Conservation (phyloP, 83 land plant genomes). For the Thuja plicata region DNA sequence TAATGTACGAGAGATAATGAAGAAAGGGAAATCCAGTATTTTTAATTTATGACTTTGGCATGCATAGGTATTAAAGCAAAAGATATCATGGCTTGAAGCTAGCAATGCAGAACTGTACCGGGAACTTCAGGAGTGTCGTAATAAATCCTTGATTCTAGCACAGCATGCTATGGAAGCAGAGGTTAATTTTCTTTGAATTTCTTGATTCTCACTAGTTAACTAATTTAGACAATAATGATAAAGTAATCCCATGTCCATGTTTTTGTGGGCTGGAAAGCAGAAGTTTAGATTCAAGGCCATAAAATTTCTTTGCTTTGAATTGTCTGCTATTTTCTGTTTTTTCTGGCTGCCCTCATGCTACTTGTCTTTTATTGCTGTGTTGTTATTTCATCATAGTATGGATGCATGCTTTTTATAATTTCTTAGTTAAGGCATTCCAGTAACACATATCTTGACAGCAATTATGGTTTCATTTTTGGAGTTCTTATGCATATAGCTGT, state of each 20-base stretch:
- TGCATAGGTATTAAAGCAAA: slow-evolving; percentile 80
- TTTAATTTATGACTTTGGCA: background rate
- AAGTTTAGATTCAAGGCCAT: background rate
- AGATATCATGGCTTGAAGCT: slow-evolving; percentile 93
- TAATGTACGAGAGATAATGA: background rate
- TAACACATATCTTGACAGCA: background rate
- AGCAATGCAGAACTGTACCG: slow-evolving; percentile 74
- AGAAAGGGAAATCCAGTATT: background rate
- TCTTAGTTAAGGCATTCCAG: background rate
- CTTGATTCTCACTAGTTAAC: background rate
- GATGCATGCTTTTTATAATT: background rate
- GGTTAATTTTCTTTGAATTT: slow-evolving; percentile 30
- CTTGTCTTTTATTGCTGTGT: background rate
- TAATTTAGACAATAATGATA: background rate
- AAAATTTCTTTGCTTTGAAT: background rate
- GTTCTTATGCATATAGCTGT: background rate
- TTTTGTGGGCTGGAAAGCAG: background rate
- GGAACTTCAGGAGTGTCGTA: slow-evolving; percentile 76
- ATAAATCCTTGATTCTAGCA: slow-evolving; percentile 29
- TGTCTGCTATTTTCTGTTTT: background rate
- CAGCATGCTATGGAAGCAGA: slow-evolving; percentile 57
- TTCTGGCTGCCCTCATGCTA: background rate
- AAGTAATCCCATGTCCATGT: background rate
- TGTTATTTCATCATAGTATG: background rate
- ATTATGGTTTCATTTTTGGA: background rate